Evolutionary conservation across 345 rosid genomes (phyloP).

Genomic region (Eucalyptus curtisii): DNA sequence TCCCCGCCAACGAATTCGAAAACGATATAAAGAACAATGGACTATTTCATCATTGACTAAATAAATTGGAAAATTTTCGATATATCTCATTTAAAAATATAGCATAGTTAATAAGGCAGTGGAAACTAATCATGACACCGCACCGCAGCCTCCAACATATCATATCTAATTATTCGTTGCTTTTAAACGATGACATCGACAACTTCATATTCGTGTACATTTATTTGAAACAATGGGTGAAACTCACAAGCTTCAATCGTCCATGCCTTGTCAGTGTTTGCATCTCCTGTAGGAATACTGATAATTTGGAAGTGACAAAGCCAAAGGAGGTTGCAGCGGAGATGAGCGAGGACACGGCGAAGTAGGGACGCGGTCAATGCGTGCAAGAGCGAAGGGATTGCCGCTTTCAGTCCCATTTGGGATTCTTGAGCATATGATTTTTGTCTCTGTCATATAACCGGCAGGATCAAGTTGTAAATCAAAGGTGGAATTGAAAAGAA

Average conservation of each 20-base stretch:
- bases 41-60: not conserved
- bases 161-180: not conserved
- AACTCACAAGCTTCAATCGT: not conserved
- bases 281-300: not conserved
- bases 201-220: not conserved
- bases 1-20: not conserved
- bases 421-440: conserved; percentile 27
- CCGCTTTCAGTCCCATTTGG: conserved; percentile 85
- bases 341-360: conserved; percentile 50
- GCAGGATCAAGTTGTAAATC: not conserved
- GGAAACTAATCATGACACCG: not conserved
- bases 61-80: not conserved
- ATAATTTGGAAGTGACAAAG: not conserved
- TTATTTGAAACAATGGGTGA: not conserved
- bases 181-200: not conserved
- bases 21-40: not conserved
- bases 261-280: not conserved
- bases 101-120: not conserved
- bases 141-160: not conserved
- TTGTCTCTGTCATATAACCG: not conserved
- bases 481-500: not conserved
- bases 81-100: not conserved
- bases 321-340: conserved; percentile 30
- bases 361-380: conserved; percentile 69
- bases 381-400: conserved; percentile 41